A percentile compares a stretch with the other conserved stretches of the same genome.
phyloP scores from a whole-genome alignment of 2,329 filamentous ascomycete species.

The Penicillium sp. region DNA sequence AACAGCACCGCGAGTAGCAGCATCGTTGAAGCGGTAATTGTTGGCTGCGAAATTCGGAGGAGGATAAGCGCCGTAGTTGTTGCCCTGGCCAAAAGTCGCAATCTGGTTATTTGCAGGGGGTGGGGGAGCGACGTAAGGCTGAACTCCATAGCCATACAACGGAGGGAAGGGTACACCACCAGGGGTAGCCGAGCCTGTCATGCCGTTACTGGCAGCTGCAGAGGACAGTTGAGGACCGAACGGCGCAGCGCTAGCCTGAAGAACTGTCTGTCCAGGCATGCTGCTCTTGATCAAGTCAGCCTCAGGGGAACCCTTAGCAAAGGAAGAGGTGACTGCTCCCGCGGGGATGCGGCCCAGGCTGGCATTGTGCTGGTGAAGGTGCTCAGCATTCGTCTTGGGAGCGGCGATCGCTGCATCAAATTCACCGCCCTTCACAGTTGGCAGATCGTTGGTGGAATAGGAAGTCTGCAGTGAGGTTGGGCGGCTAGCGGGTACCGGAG shows the following conservation, averaged over 20 bases:
- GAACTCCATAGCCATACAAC: slow-evolving; percentile 55
- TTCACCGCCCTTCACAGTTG: slow-evolving; percentile 75
- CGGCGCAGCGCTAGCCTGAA: slow-evolving; percentile 78
- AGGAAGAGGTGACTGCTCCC: slow-evolving; percentile 66
- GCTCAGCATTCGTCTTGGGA: slow-evolving; percentile 64
- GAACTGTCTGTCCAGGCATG: slow-evolving; percentile 67
- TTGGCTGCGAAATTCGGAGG: not conserved
- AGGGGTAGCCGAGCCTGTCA: slow-evolving; percentile 33
- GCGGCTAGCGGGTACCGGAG: slow-evolving; percentile 41
- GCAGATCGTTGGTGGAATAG: slow-evolving; percentile 86
- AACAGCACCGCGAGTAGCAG: slow-evolving; percentile 74
- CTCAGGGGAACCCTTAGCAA: slow-evolving; percentile 49
- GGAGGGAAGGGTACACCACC: slow-evolving; percentile 42
- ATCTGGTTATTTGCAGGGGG: slow-evolving; percentile 42
- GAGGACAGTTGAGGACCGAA: slow-evolving; percentile 69
- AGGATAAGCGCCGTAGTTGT: slow-evolving; percentile 48
- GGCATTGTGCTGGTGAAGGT: slow-evolving; percentile 73
- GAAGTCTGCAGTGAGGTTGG: slow-evolving; percentile 70
- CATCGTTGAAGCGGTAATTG: slow-evolving; percentile 67
- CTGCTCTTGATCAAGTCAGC: slow-evolving; percentile 55
- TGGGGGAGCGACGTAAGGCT: slow-evolving; percentile 59
- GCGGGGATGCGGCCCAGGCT: slow-evolving; percentile 78
- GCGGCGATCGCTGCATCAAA: slow-evolving; percentile 49
- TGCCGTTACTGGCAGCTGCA: slow-evolving; percentile 36
- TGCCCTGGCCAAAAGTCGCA: slow-evolving; percentile 57